These are phyloP conservation scores for Omphalea diandra DNA, from an alignment of 441 rosid genomes.

Conservation along the genomic window DNA sequence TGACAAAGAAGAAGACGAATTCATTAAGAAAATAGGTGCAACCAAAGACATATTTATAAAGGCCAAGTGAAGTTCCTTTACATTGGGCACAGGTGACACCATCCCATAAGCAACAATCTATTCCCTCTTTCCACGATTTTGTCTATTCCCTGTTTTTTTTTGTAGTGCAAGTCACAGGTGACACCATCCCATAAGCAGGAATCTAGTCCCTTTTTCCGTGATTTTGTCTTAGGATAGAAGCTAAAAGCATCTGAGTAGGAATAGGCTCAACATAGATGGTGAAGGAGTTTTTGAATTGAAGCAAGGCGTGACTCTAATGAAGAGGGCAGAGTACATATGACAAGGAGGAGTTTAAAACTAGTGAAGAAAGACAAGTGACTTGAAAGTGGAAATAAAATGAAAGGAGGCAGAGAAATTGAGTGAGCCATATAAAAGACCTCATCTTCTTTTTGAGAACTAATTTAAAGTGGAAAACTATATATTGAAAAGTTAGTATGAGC, in stretches of 20 bases:
- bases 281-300: background rate
- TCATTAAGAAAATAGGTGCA: background rate
- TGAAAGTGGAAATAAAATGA: background rate
- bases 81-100: too few relatives aligned
- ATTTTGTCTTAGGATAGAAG: background rate
- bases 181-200: background rate
- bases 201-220: background rate
- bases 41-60: background rate
- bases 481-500: too few relatives aligned
- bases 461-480: too few relatives aligned
- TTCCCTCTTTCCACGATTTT: too few relatives aligned
- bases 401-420: background rate
- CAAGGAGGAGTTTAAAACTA: background rate
- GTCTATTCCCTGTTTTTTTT: too few relatives aligned
- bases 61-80: too few relatives aligned
- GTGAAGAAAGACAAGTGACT: background rate
- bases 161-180: background rate
- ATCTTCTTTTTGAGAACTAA: too few relatives aligned
- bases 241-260: too few relatives aligned
- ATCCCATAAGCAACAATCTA: too few relatives aligned
- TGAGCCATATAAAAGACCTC: background rate
- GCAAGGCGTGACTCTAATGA: background rate
- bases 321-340: background rate
- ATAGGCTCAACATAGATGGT: too few relatives aligned
- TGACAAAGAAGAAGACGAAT: background rate